Conservation (phyloP, 164 flowering plant species). For the Vitis rupestris region DNA sequence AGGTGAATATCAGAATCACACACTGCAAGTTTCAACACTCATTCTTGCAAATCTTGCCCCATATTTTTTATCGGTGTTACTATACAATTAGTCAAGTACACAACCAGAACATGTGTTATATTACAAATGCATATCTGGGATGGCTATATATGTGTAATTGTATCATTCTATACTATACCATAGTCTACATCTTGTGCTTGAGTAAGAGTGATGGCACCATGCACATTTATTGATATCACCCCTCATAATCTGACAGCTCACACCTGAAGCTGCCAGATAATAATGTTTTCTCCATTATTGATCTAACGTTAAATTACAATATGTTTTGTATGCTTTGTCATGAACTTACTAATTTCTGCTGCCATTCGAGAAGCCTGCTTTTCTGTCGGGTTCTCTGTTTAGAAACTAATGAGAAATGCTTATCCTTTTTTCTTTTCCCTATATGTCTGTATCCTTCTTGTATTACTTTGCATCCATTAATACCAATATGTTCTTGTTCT, state of each 20-base stretch:
- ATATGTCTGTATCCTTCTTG: neutral
- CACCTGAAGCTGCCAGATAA: neutral
- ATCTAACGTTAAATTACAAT: neutral
- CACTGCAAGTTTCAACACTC: neutral
- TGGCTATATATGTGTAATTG: too few species aligned
- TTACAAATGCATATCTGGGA: neutral
- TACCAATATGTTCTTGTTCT: constrained; percentile 6
- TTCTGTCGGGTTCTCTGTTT: neutral
- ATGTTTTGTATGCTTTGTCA: neutral
- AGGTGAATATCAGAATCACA: constrained; percentile 40
- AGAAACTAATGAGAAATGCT: neutral
- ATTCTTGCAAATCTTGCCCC: too few species aligned
- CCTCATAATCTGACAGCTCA: neutral
- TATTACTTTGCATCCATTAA: neutral
- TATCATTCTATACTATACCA: too few species aligned
- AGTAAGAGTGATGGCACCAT: neutral
- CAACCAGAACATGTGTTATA: neutral
- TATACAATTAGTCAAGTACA: neutral
- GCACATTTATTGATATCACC: neutral
- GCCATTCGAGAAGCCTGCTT: neutral
- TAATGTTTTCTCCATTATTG: neutral
- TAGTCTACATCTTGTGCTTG: neutral
- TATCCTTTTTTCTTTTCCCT: neutral
- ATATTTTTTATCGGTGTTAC: neutral
- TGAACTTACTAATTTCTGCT: too few species aligned